A percentile compares a stretch with the other conserved stretches of the same genome.
phyloP scores from a whole-genome alignment of 495 filamentous ascomycete genomes.

The Tuber melanosporum region DNA sequence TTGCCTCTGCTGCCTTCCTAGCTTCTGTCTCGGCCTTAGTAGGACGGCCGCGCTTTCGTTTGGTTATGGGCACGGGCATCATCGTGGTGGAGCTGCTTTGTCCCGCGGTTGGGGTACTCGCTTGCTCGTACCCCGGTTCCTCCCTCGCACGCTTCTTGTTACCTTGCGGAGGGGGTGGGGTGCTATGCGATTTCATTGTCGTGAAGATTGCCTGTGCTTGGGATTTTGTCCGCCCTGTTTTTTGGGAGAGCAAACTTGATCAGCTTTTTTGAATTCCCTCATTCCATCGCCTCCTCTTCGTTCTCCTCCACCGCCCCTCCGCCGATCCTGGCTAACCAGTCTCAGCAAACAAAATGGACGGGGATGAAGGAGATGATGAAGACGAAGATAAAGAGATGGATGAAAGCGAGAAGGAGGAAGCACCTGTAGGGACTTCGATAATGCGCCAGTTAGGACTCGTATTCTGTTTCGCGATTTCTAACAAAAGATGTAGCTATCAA shows the following conservation, averaged over 20 bases:
- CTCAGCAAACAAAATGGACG: conserved; percentile 1
- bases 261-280: conserved; percentile 12
- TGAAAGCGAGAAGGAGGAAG: conserved; percentile 16
- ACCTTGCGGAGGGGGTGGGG: conserved; percentile 14
- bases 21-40: conserved; percentile 37
- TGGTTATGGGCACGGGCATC: conserved; percentile 18
- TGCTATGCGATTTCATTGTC: conserved; percentile 31
- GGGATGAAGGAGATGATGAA: background rate
- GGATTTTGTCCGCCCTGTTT: conserved; percentile 27
- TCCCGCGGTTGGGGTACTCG: background rate
- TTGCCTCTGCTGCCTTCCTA: conserved; percentile 33
- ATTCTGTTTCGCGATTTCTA: conserved; percentile 36
- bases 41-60: conserved; percentile 37
- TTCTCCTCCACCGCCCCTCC: background rate
- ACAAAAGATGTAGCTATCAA: conserved; percentile 35
- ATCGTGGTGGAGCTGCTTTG: background rate
- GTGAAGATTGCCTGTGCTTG: conserved; percentile 30
- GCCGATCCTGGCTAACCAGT: background rate
- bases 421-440: conserved; percentile 36
- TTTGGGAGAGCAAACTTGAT: conserved; percentile 7
- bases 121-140: conserved; percentile 9
- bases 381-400: conserved; percentile 10
- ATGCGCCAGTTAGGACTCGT: conserved; percentile 36
- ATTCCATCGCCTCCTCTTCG: background rate
- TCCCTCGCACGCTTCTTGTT: conserved; percentile 31